A percentile compares a stretch with the other conserved stretches of the same genome.
phyloP scores from a whole-genome alignment of 1,284 basidiomycete genomes.

The Malassezia arunalokei region DNA sequence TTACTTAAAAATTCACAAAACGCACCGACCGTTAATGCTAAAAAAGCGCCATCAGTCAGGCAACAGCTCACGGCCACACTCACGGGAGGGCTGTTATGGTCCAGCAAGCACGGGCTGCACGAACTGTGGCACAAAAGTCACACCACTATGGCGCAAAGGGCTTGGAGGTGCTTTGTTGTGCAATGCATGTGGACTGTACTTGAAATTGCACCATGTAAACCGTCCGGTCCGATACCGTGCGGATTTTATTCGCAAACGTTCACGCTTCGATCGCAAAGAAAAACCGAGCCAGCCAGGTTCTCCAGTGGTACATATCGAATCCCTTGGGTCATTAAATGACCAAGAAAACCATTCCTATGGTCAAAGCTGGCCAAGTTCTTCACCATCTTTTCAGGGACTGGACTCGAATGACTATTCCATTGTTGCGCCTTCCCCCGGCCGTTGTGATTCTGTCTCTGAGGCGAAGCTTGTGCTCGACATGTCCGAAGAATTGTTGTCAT shows the following conservation, averaged over 20 bases:
- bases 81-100: slow-evolving; percentile 15
- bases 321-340: neutral
- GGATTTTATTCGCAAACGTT: slow-evolving; percentile 40
- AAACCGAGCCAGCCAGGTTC: neutral
- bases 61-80: slow-evolving; percentile 23
- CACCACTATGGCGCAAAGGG: slow-evolving; percentile 42
- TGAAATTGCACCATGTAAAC: slow-evolving; percentile 36
- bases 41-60: slow-evolving; percentile 22
- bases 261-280: slow-evolving; percentile 23
- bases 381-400: too few species aligned
- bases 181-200: slow-evolving; percentile 38
- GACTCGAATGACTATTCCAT: too few species aligned
- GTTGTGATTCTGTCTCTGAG: too few species aligned
- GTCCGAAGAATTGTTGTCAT: slow-evolving; percentile 4
- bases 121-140: slow-evolving; percentile 42
- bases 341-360: too few species aligned
- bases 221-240: slow-evolving; percentile 36
- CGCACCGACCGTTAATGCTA: slow-evolving; percentile 23
- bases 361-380: too few species aligned
- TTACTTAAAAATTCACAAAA: slow-evolving; percentile 42
- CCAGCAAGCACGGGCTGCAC: slow-evolving; percentile 28
- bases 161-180: slow-evolving; percentile 34
- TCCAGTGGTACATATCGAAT: neutral
- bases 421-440: too few species aligned
- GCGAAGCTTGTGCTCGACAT: neutral